Evolutionary conservation across 305 asterid genomes (phyloP).

Genomic region (Solanum hybrid): DNA sequence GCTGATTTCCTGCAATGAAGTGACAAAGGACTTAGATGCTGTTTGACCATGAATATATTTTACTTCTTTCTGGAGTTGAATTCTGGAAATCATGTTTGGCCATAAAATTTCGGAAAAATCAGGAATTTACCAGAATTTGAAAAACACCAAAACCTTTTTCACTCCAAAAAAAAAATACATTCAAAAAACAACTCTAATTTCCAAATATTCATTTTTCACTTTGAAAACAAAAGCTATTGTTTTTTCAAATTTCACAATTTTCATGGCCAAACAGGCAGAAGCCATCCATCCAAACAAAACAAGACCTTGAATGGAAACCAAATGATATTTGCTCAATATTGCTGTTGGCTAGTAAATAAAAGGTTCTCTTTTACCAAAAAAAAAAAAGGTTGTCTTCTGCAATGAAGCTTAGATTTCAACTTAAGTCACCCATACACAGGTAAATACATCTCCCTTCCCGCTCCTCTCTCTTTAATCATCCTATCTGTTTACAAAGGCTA

Average conservation of each 20-base stretch:
- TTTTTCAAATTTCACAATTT: neutral
- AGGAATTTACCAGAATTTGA: neutral
- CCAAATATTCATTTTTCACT: neutral
- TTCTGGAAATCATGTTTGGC: neutral
- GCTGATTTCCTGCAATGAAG: slow-evolving; percentile 59
- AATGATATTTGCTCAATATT: neutral
- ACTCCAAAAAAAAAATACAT: neutral
- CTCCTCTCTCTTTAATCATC: neutral
- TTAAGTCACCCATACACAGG: neutral
- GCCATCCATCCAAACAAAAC: neutral
- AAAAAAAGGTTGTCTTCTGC: neutral
- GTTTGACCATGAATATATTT: neutral
- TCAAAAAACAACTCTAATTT: neutral
- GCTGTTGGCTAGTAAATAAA: neutral
- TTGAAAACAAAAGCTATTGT: neutral
- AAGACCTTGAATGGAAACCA: neutral
- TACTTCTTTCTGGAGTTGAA: neutral
- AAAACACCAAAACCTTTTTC: neutral
- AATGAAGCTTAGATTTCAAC: neutral
- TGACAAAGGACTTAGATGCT: neutral
- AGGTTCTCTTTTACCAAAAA: neutral
- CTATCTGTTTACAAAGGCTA: neutral
- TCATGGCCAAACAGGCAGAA: neutral
- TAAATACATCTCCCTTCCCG: neutral
- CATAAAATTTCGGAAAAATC: neutral